Percentiles rank a stretch among this genome's conserved stretches.
Conservation (phyloP, 441 rosid genomes). For the Gossypium aridum region DNA sequence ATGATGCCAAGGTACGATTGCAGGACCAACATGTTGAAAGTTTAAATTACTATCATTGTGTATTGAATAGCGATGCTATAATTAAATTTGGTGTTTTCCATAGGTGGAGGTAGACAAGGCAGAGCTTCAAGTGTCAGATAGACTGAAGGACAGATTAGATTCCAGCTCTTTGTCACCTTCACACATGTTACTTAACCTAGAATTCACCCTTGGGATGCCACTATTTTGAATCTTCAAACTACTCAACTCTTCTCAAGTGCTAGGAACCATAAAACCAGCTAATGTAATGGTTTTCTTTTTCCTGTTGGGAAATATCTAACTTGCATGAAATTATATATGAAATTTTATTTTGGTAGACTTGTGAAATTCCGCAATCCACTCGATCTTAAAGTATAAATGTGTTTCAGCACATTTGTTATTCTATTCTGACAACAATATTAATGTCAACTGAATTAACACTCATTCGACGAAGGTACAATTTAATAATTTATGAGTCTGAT, state of each 20-base stretch:
- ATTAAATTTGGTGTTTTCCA: slow-evolving; percentile 10
- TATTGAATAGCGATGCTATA: not conserved
- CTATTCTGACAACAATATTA: too few species aligned
- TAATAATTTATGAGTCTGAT: not conserved
- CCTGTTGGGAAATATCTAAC: not conserved
- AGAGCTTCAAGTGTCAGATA: slow-evolving; percentile 26
- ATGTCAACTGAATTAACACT: too few species aligned
- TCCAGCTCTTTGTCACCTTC: slow-evolving; percentile 38
- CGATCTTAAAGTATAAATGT: not conserved
- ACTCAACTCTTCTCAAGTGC: slow-evolving; percentile 62
- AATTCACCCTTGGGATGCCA: slow-evolving; percentile 87
- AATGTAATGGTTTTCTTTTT: not conserved
- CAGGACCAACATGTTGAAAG: not conserved
- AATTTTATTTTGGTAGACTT: not conserved
- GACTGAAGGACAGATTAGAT: slow-evolving; percentile 29
- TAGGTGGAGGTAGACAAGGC: slow-evolving; percentile 23
- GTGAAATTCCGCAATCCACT: not conserved
- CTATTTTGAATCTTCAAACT: slow-evolving; percentile 38
- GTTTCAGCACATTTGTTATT: too few species aligned
- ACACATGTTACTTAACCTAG: slow-evolving; percentile 49
- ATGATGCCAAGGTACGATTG: slow-evolving; percentile 33
- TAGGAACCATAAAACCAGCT: slow-evolving; percentile 19
- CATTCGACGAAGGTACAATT: not conserved
- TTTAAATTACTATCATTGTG: not conserved
- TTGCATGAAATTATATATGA: not conserved